These are phyloP conservation scores for Ascomycota sp. DNA, from an alignment of 2,329 filamentous ascomycete genomes.

Conservation along the genomic window DNA sequence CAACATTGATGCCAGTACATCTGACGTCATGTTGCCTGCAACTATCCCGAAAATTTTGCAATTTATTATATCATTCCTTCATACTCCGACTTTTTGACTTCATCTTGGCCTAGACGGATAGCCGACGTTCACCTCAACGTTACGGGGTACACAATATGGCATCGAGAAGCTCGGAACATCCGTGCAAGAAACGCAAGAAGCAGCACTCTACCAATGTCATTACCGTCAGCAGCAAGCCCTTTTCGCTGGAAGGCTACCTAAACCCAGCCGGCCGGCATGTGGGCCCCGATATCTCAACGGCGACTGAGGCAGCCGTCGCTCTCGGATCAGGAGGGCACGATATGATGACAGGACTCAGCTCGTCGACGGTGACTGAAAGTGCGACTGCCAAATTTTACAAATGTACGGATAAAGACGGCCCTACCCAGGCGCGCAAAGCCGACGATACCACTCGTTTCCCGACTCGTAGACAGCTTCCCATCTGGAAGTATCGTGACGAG, in stretches of 20 bases:
- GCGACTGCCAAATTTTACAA: not conserved
- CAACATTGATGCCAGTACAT: no score
- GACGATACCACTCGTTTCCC: no score
- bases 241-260: conserved; percentile 28
- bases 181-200: conserved; percentile 17
- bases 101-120: no score
- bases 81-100: no score
- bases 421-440: no score
- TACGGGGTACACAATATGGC: no score
- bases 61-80: no score
- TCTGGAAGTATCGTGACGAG: conserved; percentile 50
- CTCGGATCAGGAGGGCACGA: not conserved
- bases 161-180: conserved; percentile 2
- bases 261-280: conserved; percentile 11
- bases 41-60: no score
- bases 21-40: no score
- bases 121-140: no score
- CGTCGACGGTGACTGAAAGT: no score
- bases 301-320: conserved; percentile 1
- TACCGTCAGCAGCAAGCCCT: conserved; percentile 23
- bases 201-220: conserved; percentile 14
- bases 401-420: conserved; percentile 6
- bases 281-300: no score
- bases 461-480: conserved; percentile 48
- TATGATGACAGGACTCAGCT: not conserved